Base-by-base conservation (phyloP, 768 basidiomycete species). In the Naganishia onofrii region DNA sequence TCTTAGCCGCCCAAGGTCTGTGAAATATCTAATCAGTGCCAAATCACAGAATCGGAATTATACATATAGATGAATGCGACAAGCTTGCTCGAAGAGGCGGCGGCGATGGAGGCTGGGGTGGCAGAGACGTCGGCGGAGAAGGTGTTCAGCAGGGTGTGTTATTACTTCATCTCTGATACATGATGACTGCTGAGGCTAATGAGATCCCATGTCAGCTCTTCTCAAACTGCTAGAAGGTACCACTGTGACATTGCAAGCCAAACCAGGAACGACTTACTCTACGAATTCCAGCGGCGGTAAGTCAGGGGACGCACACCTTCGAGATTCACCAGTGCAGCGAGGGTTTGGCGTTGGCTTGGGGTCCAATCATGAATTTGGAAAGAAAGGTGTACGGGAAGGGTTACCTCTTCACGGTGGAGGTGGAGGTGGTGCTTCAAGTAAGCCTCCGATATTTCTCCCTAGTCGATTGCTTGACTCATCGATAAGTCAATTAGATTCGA, bases 21-120 rank as follows among this genome's bases (percentile, higher is more conserved):
- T n/a, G n/a, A n/a, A n/a, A n/a, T n/a, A n/a, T n/a, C n/a, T n/a
- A n/a, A n/a, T n/a, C n/a, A n/a, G n/a, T 26, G n/a, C 15, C 66
- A 53, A 3, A 28, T 42, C 64, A 32, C 69, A 94, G 92, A 77
- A 88, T 88, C 78, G 94, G 94, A 7, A 96, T 98, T 71, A 89
- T 97, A 36, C 95, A 95, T 77, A 93, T 98, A 56, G 95, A 98
- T 76, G 95, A 98, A 82, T 84, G 93, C 1, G 95, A 97, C 83
- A 97, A 98, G 82, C 88, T 96, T 70, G 90, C 92, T 17, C 64
- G 81, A 34, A 65, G 82, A 23, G 75, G 81, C 2, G 78, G 79
- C 5, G 87, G 88, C 3, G 87, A 88, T 6, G 78, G 76, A 19
- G 72, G 78, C 70, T 78, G 76, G 36, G 78, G 78, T 17, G 77